phyloP scores from a whole-genome alignment of 2,329 filamentous ascomycete genomes.

The Diaporthe capsici region DNA sequence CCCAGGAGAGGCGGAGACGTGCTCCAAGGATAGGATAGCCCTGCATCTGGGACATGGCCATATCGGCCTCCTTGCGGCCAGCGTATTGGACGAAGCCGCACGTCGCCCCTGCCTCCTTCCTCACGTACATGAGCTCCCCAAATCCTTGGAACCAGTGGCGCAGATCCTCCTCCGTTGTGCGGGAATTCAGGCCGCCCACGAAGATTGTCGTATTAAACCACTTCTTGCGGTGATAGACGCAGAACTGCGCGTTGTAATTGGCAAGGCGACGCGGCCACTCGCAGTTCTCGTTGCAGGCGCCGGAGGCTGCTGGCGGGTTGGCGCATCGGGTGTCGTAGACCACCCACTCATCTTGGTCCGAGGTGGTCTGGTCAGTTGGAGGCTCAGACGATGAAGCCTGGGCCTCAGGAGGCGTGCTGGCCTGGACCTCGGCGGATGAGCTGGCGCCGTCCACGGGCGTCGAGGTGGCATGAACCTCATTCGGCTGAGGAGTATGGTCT shows the following conservation, averaged over 20 bases:
- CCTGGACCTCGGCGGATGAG: neutral
- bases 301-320: neutral
- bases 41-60: conserved; percentile 18
- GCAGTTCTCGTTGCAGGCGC: neutral
- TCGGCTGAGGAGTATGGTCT: no score
- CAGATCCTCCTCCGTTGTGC: neutral
- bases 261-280: neutral
- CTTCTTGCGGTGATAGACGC: neutral
- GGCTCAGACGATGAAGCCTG: neutral
- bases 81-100: neutral
- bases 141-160: neutral
- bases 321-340: neutral
- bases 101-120: neutral
- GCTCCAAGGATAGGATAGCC: neutral
- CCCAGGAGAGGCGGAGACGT: conserved; percentile 3
- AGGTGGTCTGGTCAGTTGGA: neutral
- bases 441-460: neutral
- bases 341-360: neutral
- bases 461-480: neutral
- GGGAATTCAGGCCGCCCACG: neutral
- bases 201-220: neutral
- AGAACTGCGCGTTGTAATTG: neutral
- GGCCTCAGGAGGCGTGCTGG: neutral
- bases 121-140: conserved; percentile 8
- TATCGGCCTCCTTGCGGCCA: neutral